Evolutionary conservation across 805 yeast species (phyloP).

Genomic region (Sporopachydermia lactativora): DNA sequence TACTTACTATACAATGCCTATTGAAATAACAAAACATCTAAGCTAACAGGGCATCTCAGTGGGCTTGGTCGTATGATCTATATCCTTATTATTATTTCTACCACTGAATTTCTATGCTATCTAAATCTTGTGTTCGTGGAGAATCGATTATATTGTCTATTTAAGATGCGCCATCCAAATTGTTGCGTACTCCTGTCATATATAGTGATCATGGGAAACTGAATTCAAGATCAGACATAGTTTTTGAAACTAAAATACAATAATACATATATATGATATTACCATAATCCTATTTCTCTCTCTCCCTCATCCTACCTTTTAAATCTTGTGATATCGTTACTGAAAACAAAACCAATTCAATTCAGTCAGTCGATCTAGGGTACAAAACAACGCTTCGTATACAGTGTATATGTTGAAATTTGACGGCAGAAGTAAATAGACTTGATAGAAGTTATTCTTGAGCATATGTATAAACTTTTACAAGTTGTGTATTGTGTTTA

Average conservation of each 20-base stretch:
- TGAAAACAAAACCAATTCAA: conserved; percentile 1
- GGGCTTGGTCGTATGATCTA: background rate
- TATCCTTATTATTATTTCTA: background rate
- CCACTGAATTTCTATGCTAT: conserved; percentile 1
- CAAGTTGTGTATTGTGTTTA: conserved; percentile 1
- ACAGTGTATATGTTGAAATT: background rate
- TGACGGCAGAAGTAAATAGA: background rate
- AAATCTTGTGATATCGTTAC: conserved; percentile 1
- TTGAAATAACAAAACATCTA: conserved; percentile 1
- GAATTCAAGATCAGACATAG: background rate
- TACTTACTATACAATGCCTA: background rate
- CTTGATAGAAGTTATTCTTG: background rate
- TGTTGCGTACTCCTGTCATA: background rate
- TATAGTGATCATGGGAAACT: conserved; percentile 1
- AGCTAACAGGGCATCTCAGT: background rate
- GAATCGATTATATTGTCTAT: conserved; percentile 1
- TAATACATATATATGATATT: conserved; percentile 1
- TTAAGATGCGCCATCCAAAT: background rate
- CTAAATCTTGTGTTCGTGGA: background rate
- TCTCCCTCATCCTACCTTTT: background rate
- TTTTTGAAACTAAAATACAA: background rate
- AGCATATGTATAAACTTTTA: background rate
- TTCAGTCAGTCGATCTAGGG: conserved; percentile 1
- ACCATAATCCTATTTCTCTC: background rate
- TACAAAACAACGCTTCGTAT: background rate